Conservation (phyloP, 345 rosid genomes). For the Chamaenerion angustifolium region DNA sequence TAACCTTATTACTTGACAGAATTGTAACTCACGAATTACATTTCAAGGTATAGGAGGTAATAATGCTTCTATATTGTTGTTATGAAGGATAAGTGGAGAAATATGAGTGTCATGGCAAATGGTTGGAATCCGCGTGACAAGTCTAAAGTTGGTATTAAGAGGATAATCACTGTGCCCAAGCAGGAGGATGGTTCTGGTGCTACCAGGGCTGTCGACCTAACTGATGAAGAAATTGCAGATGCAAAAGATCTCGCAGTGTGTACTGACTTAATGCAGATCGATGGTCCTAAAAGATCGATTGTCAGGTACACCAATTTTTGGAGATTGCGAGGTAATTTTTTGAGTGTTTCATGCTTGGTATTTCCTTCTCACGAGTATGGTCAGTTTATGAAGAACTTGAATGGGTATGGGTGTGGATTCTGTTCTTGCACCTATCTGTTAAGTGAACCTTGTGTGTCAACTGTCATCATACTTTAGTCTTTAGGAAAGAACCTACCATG, state of each 20-base stretch:
- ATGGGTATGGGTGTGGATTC: no score
- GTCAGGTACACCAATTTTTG: conserved; percentile 45
- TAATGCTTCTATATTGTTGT: conserved; percentile 8
- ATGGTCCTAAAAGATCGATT: conserved; percentile 50
- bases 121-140: conserved; percentile 86
- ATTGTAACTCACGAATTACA: no score
- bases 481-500: no score
- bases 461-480: no score
- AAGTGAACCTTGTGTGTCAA: no score
- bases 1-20: neutral
- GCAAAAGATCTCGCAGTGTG: conserved; percentile 32
- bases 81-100: conserved; percentile 93
- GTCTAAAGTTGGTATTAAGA: conserved; percentile 56
- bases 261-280: conserved; percentile 24
- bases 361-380: neutral
- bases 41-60: neutral
- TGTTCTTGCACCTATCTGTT: no score
- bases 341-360: neutral
- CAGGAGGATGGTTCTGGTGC: conserved; percentile 32
- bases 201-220: conserved; percentile 20
- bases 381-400: no score
- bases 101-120: conserved; percentile 91
- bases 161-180: conserved; percentile 33
- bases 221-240: conserved; percentile 62
- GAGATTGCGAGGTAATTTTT: neutral